A percentile compares a stretch with the other conserved stretches of the same genome.
Conservation (phyloP, 2,329 filamentous ascomycete genomes). For the Ascomycota sp. region DNA sequence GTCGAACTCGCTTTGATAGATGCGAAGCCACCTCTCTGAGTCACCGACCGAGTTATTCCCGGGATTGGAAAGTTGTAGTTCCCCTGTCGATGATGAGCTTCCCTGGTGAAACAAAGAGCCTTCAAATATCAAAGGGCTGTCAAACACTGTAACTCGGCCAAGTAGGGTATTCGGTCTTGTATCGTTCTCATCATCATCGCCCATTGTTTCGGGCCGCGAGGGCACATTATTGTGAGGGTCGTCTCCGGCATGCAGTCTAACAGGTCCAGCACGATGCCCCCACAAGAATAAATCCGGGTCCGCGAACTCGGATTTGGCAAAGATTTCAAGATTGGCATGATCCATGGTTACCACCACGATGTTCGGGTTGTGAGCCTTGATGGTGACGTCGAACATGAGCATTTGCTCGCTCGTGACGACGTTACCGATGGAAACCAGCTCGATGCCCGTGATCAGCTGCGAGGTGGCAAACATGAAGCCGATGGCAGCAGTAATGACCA, state of each 20-base stretch:
- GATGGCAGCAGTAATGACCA: slow-evolving; percentile 68
- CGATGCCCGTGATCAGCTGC: slow-evolving; percentile 62
- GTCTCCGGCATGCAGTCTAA: slow-evolving; percentile 9
- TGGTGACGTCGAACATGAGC: slow-evolving; percentile 79
- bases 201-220: slow-evolving; percentile 14
- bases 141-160: slow-evolving; percentile 72
- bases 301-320: slow-evolving; percentile 82
- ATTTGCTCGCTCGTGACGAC: slow-evolving; percentile 88
- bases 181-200: slow-evolving; percentile 46
- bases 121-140: slow-evolving; percentile 75
- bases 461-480: slow-evolving; percentile 84
- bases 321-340: slow-evolving; percentile 76
- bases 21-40: slow-evolving; percentile 71
- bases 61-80: slow-evolving; percentile 62
- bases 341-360: slow-evolving; percentile 73
- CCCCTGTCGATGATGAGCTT: slow-evolving; percentile 53
- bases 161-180: slow-evolving; percentile 61
- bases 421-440: slow-evolving; percentile 64
- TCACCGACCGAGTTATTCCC: slow-evolving; percentile 81
- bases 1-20: slow-evolving; percentile 81
- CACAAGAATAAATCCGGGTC: slow-evolving; percentile 47
- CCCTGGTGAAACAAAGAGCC: slow-evolving; percentile 68
- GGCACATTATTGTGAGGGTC: slow-evolving; percentile 17
- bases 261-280: slow-evolving; percentile 11
- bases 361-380: slow-evolving; percentile 81